Base-by-base conservation (phyloP, 2,329 filamentous ascomycete genomes). In the Colletotrichum cordylinicola region DNA sequence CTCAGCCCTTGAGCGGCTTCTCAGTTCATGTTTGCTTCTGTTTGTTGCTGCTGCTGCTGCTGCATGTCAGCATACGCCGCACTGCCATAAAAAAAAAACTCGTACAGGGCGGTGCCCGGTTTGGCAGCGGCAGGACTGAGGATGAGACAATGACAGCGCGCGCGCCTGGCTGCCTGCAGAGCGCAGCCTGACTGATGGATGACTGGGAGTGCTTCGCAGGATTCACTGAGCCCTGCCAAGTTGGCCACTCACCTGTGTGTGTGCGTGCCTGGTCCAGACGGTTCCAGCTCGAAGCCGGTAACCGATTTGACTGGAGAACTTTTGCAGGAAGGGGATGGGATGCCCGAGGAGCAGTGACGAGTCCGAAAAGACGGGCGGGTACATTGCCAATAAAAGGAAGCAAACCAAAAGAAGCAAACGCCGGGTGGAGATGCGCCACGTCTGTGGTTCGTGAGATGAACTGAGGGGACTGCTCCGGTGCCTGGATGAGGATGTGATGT, bases 241-340 rank as follows among this genome's bases (percentile, higher is more conserved):
- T 52, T 52, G 43, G n/a, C 43, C 43, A 52, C n/a, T n/a, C 43
- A 3, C 43, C 43, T 13, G 43, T 52, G 3, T 52, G 43, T 13
- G 27, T 58, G 24, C 24, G 24, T 27, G 55, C 21, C 55, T 21
- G 55, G 55, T 27, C 55, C 9, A 58, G 55, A 27, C 21, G 55
- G 37, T 60, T 55, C 39, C 31, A 73, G 39, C 21, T 18, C 18
- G 56, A 33, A 75, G 70, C 69, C 62, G 56, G 68, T 56, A 67
- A 6, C 64, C 64, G 62, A 52, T 52, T 67, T 75, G 39, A 72
- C 43, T 72, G 73, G 69, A 72, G 62, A 72, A 71, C 13, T 4
- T 56, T 29, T 75, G 16, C 39, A 48, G 43, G n/a, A 31, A 31
- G 29, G 29, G 8, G 29, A 31, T 31, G 29, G 29, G 29, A 31